A percentile compares a stretch with the other conserved stretches of the same genome.
These are phyloP conservation scores for Aulographum hederae DNA, from an alignment of 2,329 filamentous ascomycete species.

Conservation along the genomic window DNA sequence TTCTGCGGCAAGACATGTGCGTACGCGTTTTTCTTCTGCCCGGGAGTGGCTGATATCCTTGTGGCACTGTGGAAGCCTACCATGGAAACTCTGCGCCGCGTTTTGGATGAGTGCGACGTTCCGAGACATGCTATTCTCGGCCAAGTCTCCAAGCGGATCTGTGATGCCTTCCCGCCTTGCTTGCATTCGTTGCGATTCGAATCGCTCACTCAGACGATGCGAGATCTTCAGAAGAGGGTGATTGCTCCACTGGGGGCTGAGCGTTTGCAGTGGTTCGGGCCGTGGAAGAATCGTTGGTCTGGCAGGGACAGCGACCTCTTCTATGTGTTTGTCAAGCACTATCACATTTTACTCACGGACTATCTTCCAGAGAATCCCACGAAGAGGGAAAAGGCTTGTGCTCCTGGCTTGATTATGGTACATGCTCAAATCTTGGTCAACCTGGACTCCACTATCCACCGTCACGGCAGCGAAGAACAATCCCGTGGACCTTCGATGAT, in stretches of 20 bases:
- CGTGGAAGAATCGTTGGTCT: conserved; percentile 72
- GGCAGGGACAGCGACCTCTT: conserved; percentile 78
- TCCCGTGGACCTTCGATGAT: conserved; percentile 26
- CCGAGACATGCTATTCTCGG: conserved; percentile 26
- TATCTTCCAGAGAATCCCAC: conserved; percentile 28
- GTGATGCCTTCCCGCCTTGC: conserved; percentile 49
- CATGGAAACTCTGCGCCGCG: conserved; percentile 48
- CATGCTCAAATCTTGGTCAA: conserved; percentile 67
- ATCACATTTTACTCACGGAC: conserved; percentile 60
- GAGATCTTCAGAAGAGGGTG: conserved; percentile 40
- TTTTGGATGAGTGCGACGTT: conserved; percentile 50
- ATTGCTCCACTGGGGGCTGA: conserved; percentile 49
- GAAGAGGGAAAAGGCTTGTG: conserved; percentile 39
- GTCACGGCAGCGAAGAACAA: conserved; percentile 31
- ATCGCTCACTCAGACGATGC: conserved; percentile 40
- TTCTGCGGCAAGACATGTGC: conserved; percentile 84
- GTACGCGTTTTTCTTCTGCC: conserved; percentile 86
- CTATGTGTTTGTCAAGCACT: conserved; percentile 83
- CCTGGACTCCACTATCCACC: conserved; percentile 69
- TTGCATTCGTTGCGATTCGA: conserved; percentile 43
- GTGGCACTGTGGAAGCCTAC: conserved; percentile 64
- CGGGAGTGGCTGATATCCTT: conserved; percentile 67
- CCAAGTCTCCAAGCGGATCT: conserved; percentile 38
- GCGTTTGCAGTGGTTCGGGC: conserved; percentile 67
- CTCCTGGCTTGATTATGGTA: conserved; percentile 62